Conservation (phyloP, 2,329 filamentous ascomycete genomes). For the Epichloe brachyelytri region DNA sequence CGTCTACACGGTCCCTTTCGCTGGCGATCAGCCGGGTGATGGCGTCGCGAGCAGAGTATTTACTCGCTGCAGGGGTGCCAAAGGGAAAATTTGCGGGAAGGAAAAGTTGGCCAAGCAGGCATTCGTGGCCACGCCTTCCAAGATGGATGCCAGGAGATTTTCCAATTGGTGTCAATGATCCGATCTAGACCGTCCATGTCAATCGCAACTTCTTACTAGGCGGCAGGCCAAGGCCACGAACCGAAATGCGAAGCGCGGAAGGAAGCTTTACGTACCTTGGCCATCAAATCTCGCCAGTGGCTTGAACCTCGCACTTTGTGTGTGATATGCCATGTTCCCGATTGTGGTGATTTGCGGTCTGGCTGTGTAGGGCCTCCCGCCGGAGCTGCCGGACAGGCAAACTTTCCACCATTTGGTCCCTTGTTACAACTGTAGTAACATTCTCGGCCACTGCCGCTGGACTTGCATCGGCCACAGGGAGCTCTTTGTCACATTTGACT, state of each 20-base stretch:
- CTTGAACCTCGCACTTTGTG: slow-evolving; percentile 22
- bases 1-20: slow-evolving; percentile 14
- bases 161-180: slow-evolving; percentile 12
- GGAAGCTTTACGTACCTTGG: slow-evolving; percentile 16
- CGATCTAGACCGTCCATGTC: slow-evolving; percentile 12
- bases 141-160: slow-evolving; percentile 16
- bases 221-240: too few species aligned
- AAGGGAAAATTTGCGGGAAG: slow-evolving; percentile 26
- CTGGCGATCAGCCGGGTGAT: slow-evolving; percentile 18
- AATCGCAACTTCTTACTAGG: not conserved
- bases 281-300: slow-evolving; percentile 24
- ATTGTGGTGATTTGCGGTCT: slow-evolving; percentile 13
- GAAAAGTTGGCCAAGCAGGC: slow-evolving; percentile 23
- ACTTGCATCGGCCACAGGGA: slow-evolving; percentile 22
- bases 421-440: slow-evolving; percentile 26
- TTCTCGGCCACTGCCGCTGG: slow-evolving; percentile 21
- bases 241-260: too few species aligned
- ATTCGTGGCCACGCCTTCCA: slow-evolving; percentile 21
- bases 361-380: slow-evolving; percentile 13
- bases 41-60: slow-evolving; percentile 19
- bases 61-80: slow-evolving; percentile 21
- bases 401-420: slow-evolving; percentile 22
- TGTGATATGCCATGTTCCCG: slow-evolving; percentile 21
- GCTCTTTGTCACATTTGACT: slow-evolving; percentile 25
- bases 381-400: slow-evolving; percentile 18